phyloP scores from a whole-genome alignment of 352 stramenopile species.

The Globisporangium cederbergense region DNA sequence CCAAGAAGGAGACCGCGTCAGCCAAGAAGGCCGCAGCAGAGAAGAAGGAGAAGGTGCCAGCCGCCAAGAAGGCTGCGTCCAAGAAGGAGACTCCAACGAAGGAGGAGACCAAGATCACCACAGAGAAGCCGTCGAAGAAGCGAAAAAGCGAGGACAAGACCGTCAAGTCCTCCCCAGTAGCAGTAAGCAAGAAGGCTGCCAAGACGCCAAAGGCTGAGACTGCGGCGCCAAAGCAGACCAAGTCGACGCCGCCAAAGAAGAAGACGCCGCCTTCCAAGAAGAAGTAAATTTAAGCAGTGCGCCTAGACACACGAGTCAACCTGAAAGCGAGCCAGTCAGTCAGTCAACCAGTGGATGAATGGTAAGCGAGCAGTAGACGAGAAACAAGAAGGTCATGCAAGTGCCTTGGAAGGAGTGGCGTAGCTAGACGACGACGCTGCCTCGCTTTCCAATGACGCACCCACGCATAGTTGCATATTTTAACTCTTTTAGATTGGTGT shows the following conservation, averaged over 20 bases:
- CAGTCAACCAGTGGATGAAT: not conserved
- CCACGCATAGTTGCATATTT: not conserved
- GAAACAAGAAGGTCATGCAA: not conserved
- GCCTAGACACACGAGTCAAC: not conserved
- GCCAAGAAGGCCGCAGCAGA: conserved; percentile 14
- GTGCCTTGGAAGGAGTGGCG: not conserved
- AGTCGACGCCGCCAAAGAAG: not conserved
- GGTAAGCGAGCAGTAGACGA: not conserved
- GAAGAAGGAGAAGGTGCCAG: conserved; percentile 2
- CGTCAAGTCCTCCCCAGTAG: not conserved
- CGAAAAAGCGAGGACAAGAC: not conserved
- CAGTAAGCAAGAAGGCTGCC: not conserved
- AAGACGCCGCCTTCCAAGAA: not conserved
- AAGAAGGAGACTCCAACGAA: conserved; percentile 9
- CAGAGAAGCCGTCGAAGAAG: not conserved
- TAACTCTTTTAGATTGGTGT: not conserved
- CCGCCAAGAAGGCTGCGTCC: conserved; percentile 1
- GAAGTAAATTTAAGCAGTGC: not conserved
- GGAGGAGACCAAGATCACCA: conserved; percentile 22
- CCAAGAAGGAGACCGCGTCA: conserved; percentile 16
- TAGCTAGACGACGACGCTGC: not conserved
- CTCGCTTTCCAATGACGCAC: not conserved
- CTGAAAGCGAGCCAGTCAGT: not conserved
- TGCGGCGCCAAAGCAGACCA: not conserved
- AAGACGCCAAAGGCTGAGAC: not conserved